Evolutionary conservation across 2,329 filamentous ascomycete species (phyloP).

Genomic region (Phaeosphaeriaceae sp.): DNA sequence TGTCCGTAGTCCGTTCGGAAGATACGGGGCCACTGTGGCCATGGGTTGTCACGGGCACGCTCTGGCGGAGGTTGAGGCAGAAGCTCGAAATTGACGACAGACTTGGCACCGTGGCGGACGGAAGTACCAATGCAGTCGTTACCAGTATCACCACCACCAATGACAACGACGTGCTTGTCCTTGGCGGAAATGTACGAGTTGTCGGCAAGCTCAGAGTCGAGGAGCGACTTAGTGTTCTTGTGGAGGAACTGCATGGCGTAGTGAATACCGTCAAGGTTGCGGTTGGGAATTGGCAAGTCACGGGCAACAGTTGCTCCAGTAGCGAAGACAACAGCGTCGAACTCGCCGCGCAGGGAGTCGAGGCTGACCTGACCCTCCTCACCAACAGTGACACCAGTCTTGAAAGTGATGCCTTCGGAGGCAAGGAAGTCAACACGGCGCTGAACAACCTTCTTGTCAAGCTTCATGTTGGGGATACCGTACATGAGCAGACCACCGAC

Average conservation of each 20-base stretch:
- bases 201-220: slow-evolving; percentile 87
- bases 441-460: slow-evolving; percentile 97
- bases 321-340: slow-evolving; percentile 87
- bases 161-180: slow-evolving; percentile 94
- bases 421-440: slow-evolving; percentile 95
- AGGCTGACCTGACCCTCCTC: slow-evolving; percentile 75
- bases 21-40: slow-evolving; percentile 97
- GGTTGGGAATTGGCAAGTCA: slow-evolving; percentile 88
- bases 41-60: slow-evolving; percentile 93
- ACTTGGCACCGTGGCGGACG: slow-evolving; percentile 93
- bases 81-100: slow-evolving; percentile 94
- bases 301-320: slow-evolving; percentile 93
- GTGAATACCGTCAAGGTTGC: slow-evolving; percentile 88
- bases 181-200: slow-evolving; percentile 91
- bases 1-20: slow-evolving; percentile 99
- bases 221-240: slow-evolving; percentile 95
- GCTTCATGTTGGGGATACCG: slow-evolving; percentile 99
- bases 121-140: slow-evolving; percentile 98
- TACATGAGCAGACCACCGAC: slow-evolving; percentile 95
- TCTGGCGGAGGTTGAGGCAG: slow-evolving; percentile 90
- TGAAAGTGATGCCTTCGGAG: slow-evolving; percentile 83
- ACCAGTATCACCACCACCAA: slow-evolving; percentile 96
- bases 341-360: slow-evolving; percentile 73
- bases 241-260: slow-evolving; percentile 98
- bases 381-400: slow-evolving; percentile 79